Base-by-base conservation (phyloP, 306 rosid genomes). In the Trichosanthes truncata region DNA sequence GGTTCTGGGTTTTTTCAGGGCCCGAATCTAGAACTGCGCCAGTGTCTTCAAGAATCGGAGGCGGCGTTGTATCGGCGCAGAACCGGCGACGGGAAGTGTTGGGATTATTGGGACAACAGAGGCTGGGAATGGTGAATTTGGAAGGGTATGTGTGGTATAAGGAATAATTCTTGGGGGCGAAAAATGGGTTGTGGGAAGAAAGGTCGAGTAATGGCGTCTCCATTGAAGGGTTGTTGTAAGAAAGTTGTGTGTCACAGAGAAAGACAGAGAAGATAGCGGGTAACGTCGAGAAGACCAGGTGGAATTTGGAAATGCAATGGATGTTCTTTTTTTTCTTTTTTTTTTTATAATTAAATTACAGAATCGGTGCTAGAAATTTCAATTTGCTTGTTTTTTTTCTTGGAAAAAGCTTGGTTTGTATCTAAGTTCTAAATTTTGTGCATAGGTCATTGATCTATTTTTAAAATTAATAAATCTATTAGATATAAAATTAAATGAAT, bases 1-100 rank as follows among this genome's bases (percentile, higher is more conserved):
- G 90, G 74, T 90, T 93, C 0, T 85, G 84, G 43, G 82, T 85
- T 71, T 87, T 80, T 67, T 90, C 93, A 0, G 85, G 20, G 3
- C 81, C 69, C 38, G 90, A 40, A 12, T 82, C 77, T 3, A 68
- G 6, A 0, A 7, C 40, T 25, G 77, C 82, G 53, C 80, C 85
- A 49, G 80, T 38, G 45, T 79, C 78, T 48, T 80, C 84, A 48
- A 78, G 43, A 8, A 53, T 45, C 15, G 85, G 80, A 2, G 86
- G 74, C 23, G 73, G 80, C 7, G 53, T 21, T 14, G 55, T 7
- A 35, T 77, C 56, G 49, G 80, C 80, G 71, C 80, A 77, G 17
- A 55, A 60, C 11, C 33, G 33, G 80, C 56, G 29, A 43, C 2
- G 53, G 38, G 26, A 62, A 26, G 59, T 60, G 60, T 31, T 21